These are phyloP conservation scores for Tubosaeta brunneosetosa DNA, from an alignment of 768 basidiomycete genomes.

Conservation along the genomic window DNA sequence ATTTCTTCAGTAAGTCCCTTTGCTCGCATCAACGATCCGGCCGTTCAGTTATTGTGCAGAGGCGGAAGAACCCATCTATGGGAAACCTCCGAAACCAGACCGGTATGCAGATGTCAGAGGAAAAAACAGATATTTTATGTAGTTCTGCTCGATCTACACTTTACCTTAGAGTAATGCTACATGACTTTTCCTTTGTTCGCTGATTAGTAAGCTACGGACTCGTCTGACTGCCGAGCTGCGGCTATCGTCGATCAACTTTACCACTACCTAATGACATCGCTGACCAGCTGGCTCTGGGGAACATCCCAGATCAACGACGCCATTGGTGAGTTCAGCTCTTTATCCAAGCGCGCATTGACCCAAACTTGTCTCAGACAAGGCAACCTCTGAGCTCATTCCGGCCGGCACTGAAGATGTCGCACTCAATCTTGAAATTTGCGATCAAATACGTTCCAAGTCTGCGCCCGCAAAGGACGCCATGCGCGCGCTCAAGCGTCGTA, in stretches of 20 bases:
- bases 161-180: too few relatives aligned
- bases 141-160: neutral
- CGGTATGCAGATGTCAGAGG: slow-evolving; percentile 26
- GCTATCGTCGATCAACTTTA: too few relatives aligned
- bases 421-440: slow-evolving; percentile 91
- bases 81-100: slow-evolving; percentile 28
- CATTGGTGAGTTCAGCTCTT: slow-evolving; percentile 51
- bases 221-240: too few relatives aligned
- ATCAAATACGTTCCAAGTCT: slow-evolving; percentile 91
- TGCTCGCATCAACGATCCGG: neutral
- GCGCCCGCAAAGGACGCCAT: slow-evolving; percentile 82
- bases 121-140: slow-evolving; percentile 28
- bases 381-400: slow-evolving; percentile 87
- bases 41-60: slow-evolving; percentile 12
- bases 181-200: too few relatives aligned
- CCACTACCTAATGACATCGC: slow-evolving; percentile 43
- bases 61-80: slow-evolving; percentile 21
- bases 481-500: slow-evolving; percentile 79
- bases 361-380: slow-evolving; percentile 65
- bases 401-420: slow-evolving; percentile 86
- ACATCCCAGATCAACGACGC: slow-evolving; percentile 79
- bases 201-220: too few relatives aligned
- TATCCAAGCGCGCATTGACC: slow-evolving; percentile 5
- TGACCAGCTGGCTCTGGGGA: slow-evolving; percentile 76
- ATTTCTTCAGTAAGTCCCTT: slow-evolving; percentile 57